Evolutionary conservation across 2,329 filamentous ascomycete species (phyloP), one percentile per base, ranked within the genome.

Genomic region (Fusarium sp.): DNA sequence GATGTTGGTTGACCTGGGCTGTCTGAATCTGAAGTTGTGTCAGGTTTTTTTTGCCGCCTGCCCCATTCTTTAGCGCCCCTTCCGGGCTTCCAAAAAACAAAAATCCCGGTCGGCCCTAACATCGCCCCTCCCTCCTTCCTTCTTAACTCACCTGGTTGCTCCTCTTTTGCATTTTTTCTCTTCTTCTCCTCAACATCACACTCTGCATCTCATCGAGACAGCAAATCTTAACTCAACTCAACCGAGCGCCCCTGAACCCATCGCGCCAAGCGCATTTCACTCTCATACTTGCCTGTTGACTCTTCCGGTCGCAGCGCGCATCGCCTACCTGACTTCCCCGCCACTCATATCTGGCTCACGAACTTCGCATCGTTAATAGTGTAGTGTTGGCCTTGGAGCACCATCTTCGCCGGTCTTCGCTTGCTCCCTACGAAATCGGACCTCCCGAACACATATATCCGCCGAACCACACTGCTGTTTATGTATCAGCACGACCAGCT

Each of bases 401-500:
- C 47, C 60, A 38, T 66, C 47, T 69, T 70, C 61, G 53, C 56
- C 69, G 64, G 69, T 64, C 62, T 63, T 64, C 56, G 64, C 54
- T 60, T 69, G 64, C 57, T 57, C 58, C 53, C 61, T 56, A 38
- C 71, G 67, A 69, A 75, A 75, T 67, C 77, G 69, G 73, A 65
- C 53, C 56, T 64, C 46, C 71, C 73, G 75, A 73, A 77, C 80
- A 80, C 77, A 76, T 81, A 82, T 77, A 60, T 75, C 69, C 65
- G 67, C 76, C 75, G 74, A 79, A 73, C 74, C 78, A 83, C 79
- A 80, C 81, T 82, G 81, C 82, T 93, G 94, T 97, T 93, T 97
- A 97, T 97, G 95, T 97, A 97, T 97, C 95, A 95, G 94, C 93
- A 94, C 94, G 93, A 93, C 91, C 84, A 88, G 82, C 90, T 90